phyloP scores from a whole-genome alignment of 768 basidiomycete genomes.

The Auricularia sp. region DNA sequence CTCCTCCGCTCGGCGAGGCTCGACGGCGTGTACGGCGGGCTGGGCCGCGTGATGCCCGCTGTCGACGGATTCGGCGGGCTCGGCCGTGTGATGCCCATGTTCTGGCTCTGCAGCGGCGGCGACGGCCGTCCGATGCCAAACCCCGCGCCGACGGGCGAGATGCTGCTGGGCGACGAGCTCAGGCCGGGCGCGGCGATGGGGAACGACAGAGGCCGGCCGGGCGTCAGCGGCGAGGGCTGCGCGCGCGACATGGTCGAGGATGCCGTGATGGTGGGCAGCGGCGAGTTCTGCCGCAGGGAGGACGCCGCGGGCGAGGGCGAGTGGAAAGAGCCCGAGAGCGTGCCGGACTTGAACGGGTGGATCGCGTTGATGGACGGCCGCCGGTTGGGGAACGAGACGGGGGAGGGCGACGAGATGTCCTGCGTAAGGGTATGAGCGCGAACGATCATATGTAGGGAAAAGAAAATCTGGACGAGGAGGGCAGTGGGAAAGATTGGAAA shows the following conservation, averaged over 20 bases:
- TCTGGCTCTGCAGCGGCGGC: too few relatives aligned
- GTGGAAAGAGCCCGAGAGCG: slow-evolving; percentile 24
- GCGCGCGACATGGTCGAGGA: background rate
- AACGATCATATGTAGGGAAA: background rate
- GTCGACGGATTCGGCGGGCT: background rate
- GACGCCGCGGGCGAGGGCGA: background rate
- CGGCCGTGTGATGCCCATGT: background rate
- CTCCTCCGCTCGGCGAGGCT: background rate
- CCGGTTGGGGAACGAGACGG: slow-evolving; percentile 3
- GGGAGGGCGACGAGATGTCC: background rate
- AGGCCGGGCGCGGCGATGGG: background rate
- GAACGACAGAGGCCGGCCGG: background rate
- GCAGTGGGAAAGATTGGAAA: too few relatives aligned
- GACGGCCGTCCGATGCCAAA: too few relatives aligned
- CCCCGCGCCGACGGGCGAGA: too few relatives aligned
- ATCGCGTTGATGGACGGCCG: slow-evolving; percentile 19
- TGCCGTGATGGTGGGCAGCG: background rate
- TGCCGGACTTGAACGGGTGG: slow-evolving; percentile 42
- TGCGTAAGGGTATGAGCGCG: background rate
- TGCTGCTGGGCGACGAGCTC: too few relatives aligned
- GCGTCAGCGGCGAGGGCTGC: background rate
- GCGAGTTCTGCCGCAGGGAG: background rate
- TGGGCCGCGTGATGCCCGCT: background rate
- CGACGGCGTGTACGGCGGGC: background rate
- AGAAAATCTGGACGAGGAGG: too few relatives aligned